Percentiles rank a stretch among this genome's conserved stretches.
Conservation (phyloP, 1,284 basidiomycete species). For the Cryptococcus wingfieldii region DNA sequence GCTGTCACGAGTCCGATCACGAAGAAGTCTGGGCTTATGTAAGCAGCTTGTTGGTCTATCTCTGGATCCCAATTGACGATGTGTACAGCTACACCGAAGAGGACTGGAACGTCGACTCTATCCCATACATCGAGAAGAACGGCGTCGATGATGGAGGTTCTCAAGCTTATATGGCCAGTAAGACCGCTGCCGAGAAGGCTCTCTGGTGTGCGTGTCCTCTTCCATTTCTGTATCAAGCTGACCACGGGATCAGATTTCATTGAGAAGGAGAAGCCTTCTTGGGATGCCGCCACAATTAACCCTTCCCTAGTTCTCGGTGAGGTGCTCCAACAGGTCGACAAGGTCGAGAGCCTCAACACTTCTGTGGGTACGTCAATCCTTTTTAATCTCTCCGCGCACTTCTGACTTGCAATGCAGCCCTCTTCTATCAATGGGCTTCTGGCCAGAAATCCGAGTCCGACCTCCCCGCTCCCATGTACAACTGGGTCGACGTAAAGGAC, state of each 20-base stretch:
- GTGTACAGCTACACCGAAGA: constrained; percentile 29
- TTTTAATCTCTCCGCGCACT: too few species aligned
- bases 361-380: constrained; percentile 45
- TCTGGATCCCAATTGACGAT: neutral
- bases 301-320: constrained; percentile 56
- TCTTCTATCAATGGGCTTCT: constrained; percentile 47
- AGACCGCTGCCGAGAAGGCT: constrained; percentile 17
- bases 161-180: constrained; percentile 5
- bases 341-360: constrained; percentile 55
- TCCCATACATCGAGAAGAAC: constrained; percentile 53
- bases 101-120: constrained; percentile 63
- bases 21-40: constrained; percentile 55
- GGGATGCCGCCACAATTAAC: constrained; percentile 58
- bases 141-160: constrained; percentile 58
- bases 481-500: constrained; percentile 59
- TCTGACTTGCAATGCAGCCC: constrained; percentile 12
- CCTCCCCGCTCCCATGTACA: constrained; percentile 40
- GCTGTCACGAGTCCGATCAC: neutral
- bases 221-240: constrained; percentile 16
- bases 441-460: constrained; percentile 47
- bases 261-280: constrained; percentile 55
- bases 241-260: constrained; percentile 44
- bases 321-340: constrained; percentile 55
- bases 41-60: constrained; percentile 25
- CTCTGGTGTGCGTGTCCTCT: constrained; percentile 35